These are phyloP conservation scores for Penicillium sp. DNA, from an alignment of 2,329 filamentous ascomycete species.

Conservation along the genomic window DNA sequence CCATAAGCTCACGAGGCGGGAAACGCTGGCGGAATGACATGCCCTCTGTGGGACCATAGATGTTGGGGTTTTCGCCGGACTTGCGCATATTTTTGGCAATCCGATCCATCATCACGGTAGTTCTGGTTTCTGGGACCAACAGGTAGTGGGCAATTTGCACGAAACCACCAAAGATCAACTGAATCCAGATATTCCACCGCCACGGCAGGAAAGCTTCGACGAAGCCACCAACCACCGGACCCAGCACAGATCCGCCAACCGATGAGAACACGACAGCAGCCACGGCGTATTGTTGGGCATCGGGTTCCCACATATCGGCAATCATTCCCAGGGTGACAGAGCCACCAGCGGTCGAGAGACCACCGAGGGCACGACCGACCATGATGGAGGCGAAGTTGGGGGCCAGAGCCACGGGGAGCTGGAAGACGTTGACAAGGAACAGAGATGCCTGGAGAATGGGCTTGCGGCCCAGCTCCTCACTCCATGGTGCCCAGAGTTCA, in stretches of 20 bases:
- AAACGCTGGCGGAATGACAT: constrained; percentile 60
- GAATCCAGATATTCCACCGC: constrained; percentile 82
- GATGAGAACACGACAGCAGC: constrained; percentile 77
- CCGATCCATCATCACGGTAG: constrained; percentile 73
- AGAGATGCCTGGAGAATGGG: constrained; percentile 72
- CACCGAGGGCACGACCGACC: constrained; percentile 68
- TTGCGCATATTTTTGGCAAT: constrained; percentile 74
- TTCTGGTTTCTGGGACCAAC: constrained; percentile 74
- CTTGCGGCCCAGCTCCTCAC: constrained; percentile 76
- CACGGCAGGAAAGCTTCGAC: constrained; percentile 66
- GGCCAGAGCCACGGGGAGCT: constrained; percentile 69
- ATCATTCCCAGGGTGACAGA: constrained; percentile 75
- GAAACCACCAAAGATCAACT: constrained; percentile 72
- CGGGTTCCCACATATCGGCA: constrained; percentile 70
- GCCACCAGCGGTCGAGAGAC: constrained; percentile 69
- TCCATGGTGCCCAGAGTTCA: constrained; percentile 86
- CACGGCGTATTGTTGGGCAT: constrained; percentile 72
- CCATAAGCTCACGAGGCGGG: constrained; percentile 56
- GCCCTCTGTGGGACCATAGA: constrained; percentile 73
- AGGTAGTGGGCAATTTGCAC: constrained; percentile 68
- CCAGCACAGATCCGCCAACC: constrained; percentile 73
- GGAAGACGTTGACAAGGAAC: constrained; percentile 75
- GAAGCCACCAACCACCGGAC: constrained; percentile 77
- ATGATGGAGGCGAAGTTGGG: constrained; percentile 71
- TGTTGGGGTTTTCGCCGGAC: constrained; percentile 56